Base-by-base conservation (phyloP, 495 filamentous ascomycete species). In the Cryomyces antarcticus region DNA sequence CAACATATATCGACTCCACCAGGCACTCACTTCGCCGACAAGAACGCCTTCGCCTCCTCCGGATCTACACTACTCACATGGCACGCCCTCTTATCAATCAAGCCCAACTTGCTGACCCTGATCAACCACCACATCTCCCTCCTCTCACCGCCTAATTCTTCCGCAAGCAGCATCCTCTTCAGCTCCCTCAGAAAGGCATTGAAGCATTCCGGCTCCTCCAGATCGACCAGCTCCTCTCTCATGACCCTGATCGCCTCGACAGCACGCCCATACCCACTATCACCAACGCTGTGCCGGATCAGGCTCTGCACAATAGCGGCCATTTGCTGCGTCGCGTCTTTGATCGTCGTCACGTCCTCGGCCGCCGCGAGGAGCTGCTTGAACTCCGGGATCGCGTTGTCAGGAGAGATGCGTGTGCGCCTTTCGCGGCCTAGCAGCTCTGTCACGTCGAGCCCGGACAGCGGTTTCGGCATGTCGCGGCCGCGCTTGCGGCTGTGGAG, bases 381-480 rank as follows among this genome's bases (percentile, higher is more conserved):
- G 71, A 95, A 96, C 41, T 87, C 80, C 0, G 92, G 86, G 38
- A 99, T 81, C 4, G 85, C 74, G 51, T 99, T 96, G 27, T 75
- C 64, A 0, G 71, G 51, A 3, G 78, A 78, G 41, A 99, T 86
- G 44, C 71, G 78, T 34, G 62, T 52, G 7, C 63, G 70, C 48
- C 76, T 75, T 31, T 73, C 62, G 55, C 62, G 53, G 37, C 68
- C 67, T 27, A 93, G 75, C 12, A 94, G 76, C 1, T 71, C 70
- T 46, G 83, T 78, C 42, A 94, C 71, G 51, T 99, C 79, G 12
- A 99, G 77, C 12, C 86, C 88, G 0, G 92, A 99, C 30, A 93
- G 75, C 0, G 92, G 92, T 46, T 83, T 86, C 46, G 78, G 71
- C 7, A 71, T 62, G 30, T 87, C 72, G 17, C 75, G 78, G 30